Conservation (phyloP, 306 rosid species). For the Quercus dentata region DNA sequence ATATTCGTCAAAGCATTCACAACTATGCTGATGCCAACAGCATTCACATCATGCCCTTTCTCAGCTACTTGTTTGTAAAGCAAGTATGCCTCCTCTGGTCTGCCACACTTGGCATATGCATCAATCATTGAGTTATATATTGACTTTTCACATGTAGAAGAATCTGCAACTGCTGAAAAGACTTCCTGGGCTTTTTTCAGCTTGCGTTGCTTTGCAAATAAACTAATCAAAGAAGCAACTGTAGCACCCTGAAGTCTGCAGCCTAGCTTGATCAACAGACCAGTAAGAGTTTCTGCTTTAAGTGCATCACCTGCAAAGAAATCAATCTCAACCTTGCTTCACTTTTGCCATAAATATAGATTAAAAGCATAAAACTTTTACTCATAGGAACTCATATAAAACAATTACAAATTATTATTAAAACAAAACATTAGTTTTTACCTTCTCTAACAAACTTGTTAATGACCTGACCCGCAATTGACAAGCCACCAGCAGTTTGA, state of each 20-base stretch:
- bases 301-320: conserved; percentile 64
- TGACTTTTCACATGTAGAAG: conserved; percentile 31
- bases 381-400: not conserved
- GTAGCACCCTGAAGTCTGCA: conserved; percentile 52
- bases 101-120: conserved; percentile 76
- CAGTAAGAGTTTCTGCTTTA: conserved; percentile 58
- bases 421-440: conserved; percentile 20
- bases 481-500: conserved; percentile 46
- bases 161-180: conserved; percentile 55
- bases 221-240: conserved; percentile 59
- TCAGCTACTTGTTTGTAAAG: conserved; percentile 57
- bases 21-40: conserved; percentile 75
- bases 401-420: not conserved
- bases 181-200: conserved; percentile 68
- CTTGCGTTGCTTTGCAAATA: conserved; percentile 62
- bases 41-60: conserved; percentile 60
- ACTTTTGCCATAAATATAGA: conserved; percentile 12
- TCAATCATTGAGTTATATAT: conserved; percentile 71
- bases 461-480: conserved; percentile 42
- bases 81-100: conserved; percentile 63
- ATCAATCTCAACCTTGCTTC: not conserved
- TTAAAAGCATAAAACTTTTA: conserved; percentile 10
- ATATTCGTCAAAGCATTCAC: conserved; percentile 69
- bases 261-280: conserved; percentile 43
- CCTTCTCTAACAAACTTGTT: conserved; percentile 61